phyloP scores from a whole-genome alignment of 2,329 filamentous ascomycete species.

The Beauveria sp. region DNA sequence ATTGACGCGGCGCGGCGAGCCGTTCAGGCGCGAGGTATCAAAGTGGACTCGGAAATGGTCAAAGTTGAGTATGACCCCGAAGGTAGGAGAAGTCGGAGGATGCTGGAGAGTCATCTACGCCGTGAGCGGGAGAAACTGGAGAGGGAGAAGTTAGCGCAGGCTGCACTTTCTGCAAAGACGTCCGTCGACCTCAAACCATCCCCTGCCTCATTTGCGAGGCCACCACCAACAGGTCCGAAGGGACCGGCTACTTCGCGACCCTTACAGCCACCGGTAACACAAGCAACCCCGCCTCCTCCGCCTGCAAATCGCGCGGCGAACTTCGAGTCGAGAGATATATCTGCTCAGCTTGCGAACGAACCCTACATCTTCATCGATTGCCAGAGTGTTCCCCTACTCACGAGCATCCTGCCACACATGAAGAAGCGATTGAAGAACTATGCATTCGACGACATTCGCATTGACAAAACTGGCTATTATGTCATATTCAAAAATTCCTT shows the following conservation, averaged over 20 bases:
- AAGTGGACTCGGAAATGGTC: constrained; percentile 70
- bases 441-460: constrained; percentile 70
- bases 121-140: constrained; percentile 56
- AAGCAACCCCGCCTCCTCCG: constrained; percentile 25
- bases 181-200: constrained; percentile 31
- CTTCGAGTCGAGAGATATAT: constrained; percentile 59
- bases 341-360: constrained; percentile 62
- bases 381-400: constrained; percentile 77
- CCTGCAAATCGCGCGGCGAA: constrained; percentile 32
- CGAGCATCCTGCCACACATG: constrained; percentile 79
- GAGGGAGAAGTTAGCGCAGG: constrained; percentile 25
- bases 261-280: constrained; percentile 34
- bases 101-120: constrained; percentile 68
- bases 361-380: constrained; percentile 91
- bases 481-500: constrained; percentile 79
- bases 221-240: constrained; percentile 79
- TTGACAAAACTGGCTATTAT: constrained; percentile 83
- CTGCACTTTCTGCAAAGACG: constrained; percentile 21
- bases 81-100: constrained; percentile 69
- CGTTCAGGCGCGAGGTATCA: constrained; percentile 65
- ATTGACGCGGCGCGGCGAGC: constrained; percentile 76
- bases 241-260: constrained; percentile 48
- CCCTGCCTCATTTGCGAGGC: constrained; percentile 27
- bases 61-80: constrained; percentile 85
- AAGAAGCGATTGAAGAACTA: constrained; percentile 83